These are phyloP conservation scores for Myrica gale DNA, from an alignment of 306 rosid species.

Conservation along the genomic window DNA sequence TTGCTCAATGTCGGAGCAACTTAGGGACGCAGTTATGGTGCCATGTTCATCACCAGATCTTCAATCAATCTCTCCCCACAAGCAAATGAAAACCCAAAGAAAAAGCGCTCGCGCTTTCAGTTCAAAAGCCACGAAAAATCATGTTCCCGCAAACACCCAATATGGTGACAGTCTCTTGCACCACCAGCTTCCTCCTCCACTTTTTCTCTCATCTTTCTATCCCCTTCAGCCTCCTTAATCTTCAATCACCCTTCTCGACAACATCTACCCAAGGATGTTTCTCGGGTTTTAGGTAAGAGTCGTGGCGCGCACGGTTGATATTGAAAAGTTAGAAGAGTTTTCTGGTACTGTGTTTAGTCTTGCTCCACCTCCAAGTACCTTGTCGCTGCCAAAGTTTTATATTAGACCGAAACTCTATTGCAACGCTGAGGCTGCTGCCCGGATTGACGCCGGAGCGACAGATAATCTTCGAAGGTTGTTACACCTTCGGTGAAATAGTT, in stretches of 20 bases:
- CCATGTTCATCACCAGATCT: constrained; percentile 24
- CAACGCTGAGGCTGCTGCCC: constrained; percentile 44
- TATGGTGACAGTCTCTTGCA: constrained; percentile 44
- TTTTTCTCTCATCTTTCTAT: constrained; percentile 21
- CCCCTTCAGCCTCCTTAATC: neutral
- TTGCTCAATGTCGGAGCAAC: constrained; percentile 14
- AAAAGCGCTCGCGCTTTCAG: constrained; percentile 26
- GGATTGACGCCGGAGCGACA: constrained; percentile 64
- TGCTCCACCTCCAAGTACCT: constrained; percentile 86
- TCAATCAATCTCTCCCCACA: constrained; percentile 25
- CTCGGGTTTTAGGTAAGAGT: constrained; percentile 28
- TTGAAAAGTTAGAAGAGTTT: constrained; percentile 40
- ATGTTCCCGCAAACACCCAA: constrained; percentile 22
- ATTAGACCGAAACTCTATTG: constrained; percentile 58
- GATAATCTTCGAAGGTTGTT: constrained; percentile 72
- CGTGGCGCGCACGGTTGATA: neutral
- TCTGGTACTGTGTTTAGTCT: constrained; percentile 46
- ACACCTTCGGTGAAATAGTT: constrained; percentile 52
- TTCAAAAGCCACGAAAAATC: constrained; percentile 32
- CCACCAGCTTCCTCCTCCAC: constrained; percentile 28
- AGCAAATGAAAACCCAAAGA: constrained; percentile 36
- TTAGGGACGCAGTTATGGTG: constrained; percentile 46
- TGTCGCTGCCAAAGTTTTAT: constrained; percentile 77
- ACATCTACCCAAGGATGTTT: constrained; percentile 51
- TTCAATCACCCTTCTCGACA: constrained; percentile 19